Percentiles rank a stretch among this genome's conserved stretches.
phyloP scores from a whole-genome alignment of 2,329 filamentous ascomycete genomes.

The Arthrobotrys sphaeroides region DNA sequence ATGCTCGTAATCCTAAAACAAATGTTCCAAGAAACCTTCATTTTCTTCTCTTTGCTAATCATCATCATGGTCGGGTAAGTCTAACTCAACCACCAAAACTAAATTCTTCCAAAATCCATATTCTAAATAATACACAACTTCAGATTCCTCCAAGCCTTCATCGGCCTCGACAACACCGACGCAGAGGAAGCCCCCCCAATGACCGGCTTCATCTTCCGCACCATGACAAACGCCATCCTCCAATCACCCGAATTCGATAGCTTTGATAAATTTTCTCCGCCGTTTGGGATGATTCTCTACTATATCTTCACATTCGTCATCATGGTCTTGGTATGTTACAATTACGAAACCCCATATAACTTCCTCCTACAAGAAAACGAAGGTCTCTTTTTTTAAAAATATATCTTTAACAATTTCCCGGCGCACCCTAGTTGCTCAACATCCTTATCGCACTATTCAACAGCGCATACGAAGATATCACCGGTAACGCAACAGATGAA shows the following conservation, averaged over 20 bases:
- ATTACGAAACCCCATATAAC: conserved; percentile 56
- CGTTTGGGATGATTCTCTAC: conserved; percentile 93
- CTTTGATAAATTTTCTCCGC: conserved; percentile 89
- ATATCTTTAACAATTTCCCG: not conserved
- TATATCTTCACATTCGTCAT: conserved; percentile 98
- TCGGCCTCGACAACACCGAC: conserved; percentile 78
- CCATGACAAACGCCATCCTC: conserved; percentile 91
- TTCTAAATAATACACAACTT: conserved; percentile 66
- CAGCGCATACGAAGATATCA: conserved; percentile 93
- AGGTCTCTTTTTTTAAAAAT: not conserved
- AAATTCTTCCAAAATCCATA: not conserved
- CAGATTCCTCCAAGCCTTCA: conserved; percentile 89
- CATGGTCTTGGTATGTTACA: conserved; percentile 73
- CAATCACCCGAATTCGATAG: conserved; percentile 86
- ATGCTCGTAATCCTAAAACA: conserved; percentile 94
- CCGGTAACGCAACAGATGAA: conserved; percentile 90
- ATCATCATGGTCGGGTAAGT: conserved; percentile 76
- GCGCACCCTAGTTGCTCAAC: conserved; percentile 69
- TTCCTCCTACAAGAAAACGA: conserved; percentile 61
- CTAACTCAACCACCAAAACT: not conserved
- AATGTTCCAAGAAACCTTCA: conserved; percentile 65
- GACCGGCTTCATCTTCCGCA: conserved; percentile 76
- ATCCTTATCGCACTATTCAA: conserved; percentile 98
- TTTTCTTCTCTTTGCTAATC: conserved; percentile 86
- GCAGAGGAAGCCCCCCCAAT: conserved; percentile 68